phyloP scores from a whole-genome alignment of 1,139 yeast species.

The Kluyveromyces sp. region DNA sequence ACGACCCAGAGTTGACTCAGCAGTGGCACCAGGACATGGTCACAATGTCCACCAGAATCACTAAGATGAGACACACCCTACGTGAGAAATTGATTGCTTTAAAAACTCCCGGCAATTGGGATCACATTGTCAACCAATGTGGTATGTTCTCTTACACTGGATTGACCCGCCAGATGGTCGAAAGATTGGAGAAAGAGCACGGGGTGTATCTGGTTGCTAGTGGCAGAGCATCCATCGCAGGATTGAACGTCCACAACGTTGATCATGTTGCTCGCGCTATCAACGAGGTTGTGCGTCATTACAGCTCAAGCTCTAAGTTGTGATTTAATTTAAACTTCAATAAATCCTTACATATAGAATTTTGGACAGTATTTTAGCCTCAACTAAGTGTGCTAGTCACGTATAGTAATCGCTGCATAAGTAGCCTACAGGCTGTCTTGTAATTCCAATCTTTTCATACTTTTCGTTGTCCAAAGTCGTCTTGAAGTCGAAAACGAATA shows the following conservation, averaged over 20 bases:
- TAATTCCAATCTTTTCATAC: no score
- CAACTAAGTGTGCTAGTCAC: no score
- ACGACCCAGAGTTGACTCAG: conserved; percentile 51
- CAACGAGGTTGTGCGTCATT: conserved; percentile 62
- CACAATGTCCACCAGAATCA: conserved; percentile 84
- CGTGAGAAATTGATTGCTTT: conserved; percentile 54
- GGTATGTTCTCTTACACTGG: conserved; percentile 99
- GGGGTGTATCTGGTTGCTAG: conserved; percentile 72
- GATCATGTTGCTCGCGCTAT: conserved; percentile 74
- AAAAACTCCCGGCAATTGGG: conserved; percentile 87
- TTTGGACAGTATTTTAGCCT: neutral
- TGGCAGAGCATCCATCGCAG: conserved; percentile 94
- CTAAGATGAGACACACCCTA: conserved; percentile 64
- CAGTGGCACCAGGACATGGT: conserved; percentile 86
- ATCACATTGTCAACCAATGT: conserved; percentile 81
- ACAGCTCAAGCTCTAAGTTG: conserved; percentile 31
- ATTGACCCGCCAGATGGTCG: conserved; percentile 69
- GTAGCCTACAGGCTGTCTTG: no score
- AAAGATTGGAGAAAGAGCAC: conserved; percentile 66
- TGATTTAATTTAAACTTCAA: no score
- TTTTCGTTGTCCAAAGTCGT: neutral
- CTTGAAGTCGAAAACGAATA: neutral
- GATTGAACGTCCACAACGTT: conserved; percentile 77
- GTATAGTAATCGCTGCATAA: no score
- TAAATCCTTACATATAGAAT: no score